Conservation (phyloP, 768 basidiomycete genomes). For the Tylopilus subfusipes region DNA sequence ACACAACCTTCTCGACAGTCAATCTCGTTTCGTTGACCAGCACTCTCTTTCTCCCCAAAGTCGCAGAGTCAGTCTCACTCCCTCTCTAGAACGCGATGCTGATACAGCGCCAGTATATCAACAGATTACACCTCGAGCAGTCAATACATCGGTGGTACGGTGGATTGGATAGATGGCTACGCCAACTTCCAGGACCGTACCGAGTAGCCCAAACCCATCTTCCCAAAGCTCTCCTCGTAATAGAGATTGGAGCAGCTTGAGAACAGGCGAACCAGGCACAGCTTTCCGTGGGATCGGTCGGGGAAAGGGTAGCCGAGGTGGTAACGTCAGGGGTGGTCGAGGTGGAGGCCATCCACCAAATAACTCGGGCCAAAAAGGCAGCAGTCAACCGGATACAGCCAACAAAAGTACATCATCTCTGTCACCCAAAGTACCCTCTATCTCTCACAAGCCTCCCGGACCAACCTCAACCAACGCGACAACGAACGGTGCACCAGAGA, state of each 20-base stretch:
- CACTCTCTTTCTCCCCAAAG: background rate
- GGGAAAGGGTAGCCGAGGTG: slow-evolving; percentile 36
- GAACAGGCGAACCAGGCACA: slow-evolving; percentile 44
- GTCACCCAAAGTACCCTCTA: slow-evolving; percentile 10
- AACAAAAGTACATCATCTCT: slow-evolving; percentile 20
- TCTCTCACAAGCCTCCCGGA: slow-evolving; percentile 16
- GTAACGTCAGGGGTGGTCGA: slow-evolving; percentile 22
- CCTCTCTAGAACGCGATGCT: slow-evolving; percentile 5
- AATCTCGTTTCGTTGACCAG: background rate
- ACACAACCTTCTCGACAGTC: background rate
- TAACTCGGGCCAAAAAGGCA: slow-evolving; percentile 19
- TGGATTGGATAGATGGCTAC: slow-evolving; percentile 38
- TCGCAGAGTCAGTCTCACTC: slow-evolving; percentile 14
- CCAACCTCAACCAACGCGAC: slow-evolving; percentile 13
- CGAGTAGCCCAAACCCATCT: slow-evolving; percentile 27
- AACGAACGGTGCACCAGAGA: slow-evolving; percentile 23
- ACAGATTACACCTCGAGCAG: slow-evolving; percentile 7
- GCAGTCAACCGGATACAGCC: slow-evolving; percentile 20
- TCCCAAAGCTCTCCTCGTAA: slow-evolving; percentile 30
- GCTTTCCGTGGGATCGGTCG: slow-evolving; percentile 45
- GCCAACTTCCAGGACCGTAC: slow-evolving; percentile 32
- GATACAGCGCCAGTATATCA: slow-evolving; percentile 3
- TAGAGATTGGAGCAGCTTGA: slow-evolving; percentile 40
- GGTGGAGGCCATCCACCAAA: slow-evolving; percentile 29
- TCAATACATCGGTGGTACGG: background rate